phyloP scores from a whole-genome alignment of 345 rosid genomes.

The Melaleuca quinquenervia region DNA sequence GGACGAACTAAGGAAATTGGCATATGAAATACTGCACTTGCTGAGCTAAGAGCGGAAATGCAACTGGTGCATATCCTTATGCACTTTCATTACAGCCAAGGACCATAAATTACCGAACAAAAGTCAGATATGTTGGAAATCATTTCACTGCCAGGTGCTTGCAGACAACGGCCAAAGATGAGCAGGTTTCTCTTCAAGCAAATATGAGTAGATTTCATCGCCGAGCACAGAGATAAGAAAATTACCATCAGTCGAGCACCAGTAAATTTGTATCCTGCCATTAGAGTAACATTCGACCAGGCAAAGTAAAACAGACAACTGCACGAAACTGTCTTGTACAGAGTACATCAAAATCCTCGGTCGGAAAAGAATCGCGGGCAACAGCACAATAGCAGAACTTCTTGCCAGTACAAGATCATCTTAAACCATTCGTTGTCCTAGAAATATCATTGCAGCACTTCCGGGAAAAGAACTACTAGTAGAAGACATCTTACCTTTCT shows the following conservation, averaged over 20 bases:
- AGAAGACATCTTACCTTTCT: constrained; percentile 72
- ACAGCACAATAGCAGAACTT: neutral
- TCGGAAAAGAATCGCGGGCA: neutral
- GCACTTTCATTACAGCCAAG: neutral
- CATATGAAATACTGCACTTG: neutral
- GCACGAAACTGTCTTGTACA: constrained; percentile 69
- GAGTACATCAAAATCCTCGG: neutral
- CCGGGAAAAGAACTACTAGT: constrained; percentile 54
- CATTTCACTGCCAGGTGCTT: neutral
- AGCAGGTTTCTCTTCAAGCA: neutral
- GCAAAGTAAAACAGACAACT: constrained; percentile 70
- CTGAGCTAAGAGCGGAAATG: neutral
- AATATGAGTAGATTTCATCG: neutral
- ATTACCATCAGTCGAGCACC: constrained; percentile 66
- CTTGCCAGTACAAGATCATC: neutral
- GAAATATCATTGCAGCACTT: neutral
- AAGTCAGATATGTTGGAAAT: neutral
- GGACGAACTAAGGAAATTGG: neutral
- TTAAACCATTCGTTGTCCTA: neutral
- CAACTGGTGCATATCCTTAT: neutral
- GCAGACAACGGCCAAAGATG: neutral
- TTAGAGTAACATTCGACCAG: constrained; percentile 72
- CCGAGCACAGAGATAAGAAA: neutral
- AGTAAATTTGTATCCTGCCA: constrained; percentile 77
- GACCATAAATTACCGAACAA: neutral